phyloP scores from a whole-genome alignment of 768 basidiomycete genomes.

The Mycena galericulata region DNA sequence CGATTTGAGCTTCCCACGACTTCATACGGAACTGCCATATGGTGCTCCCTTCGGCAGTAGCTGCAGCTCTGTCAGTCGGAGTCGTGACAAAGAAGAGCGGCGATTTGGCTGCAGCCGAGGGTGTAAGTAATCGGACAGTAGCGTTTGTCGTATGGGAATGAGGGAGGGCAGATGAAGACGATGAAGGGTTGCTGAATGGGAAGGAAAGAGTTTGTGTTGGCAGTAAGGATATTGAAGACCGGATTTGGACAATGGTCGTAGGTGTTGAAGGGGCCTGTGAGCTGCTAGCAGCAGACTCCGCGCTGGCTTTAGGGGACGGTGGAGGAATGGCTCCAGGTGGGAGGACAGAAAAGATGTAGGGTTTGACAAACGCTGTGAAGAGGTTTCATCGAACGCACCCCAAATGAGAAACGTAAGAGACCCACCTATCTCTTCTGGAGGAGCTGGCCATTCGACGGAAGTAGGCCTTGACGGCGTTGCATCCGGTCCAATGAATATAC shows the following conservation, averaged over 20 bases:
- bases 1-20: slow-evolving; percentile 84
- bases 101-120: slow-evolving; percentile 64
- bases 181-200: slow-evolving; percentile 61
- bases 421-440: slow-evolving; percentile 85
- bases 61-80: slow-evolving; percentile 76
- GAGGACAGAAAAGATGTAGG: slow-evolving; percentile 82
- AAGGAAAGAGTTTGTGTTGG: slow-evolving; percentile 73
- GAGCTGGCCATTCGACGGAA: slow-evolving; percentile 79
- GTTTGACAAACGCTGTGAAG: slow-evolving; percentile 72
- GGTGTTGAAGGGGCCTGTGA: slow-evolving; percentile 56
- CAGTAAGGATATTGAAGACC: slow-evolving; percentile 74
- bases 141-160: slow-evolving; percentile 53
- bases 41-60: slow-evolving; percentile 76
- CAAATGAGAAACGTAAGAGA: neutral
- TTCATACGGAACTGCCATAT: slow-evolving; percentile 83
- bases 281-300: slow-evolving; percentile 38
- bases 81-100: slow-evolving; percentile 76
- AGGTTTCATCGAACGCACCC: neutral
- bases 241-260: slow-evolving; percentile 75
- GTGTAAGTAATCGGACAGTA: slow-evolving; percentile 72
- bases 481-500: slow-evolving; percentile 71
- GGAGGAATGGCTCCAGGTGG: slow-evolving; percentile 71
- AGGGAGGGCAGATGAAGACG: slow-evolving; percentile 37
- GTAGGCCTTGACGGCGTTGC: slow-evolving; percentile 62
- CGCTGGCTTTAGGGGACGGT: slow-evolving; percentile 34